phyloP scores from a whole-genome alignment of 305 asterid genomes.

The Euphrasia arctica region DNA sequence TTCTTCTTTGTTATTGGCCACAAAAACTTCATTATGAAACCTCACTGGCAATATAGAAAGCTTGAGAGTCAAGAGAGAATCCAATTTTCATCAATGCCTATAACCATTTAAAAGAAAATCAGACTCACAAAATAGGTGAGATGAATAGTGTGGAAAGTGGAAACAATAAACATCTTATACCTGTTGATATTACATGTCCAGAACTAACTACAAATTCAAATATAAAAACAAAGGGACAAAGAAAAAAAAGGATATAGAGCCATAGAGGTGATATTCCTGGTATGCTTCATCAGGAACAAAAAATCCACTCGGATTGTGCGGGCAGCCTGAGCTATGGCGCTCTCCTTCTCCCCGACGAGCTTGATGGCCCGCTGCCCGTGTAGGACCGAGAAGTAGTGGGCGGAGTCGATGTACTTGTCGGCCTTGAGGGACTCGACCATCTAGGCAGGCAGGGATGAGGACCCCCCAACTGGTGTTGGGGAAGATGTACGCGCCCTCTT shows the following conservation, averaged over 20 bases:
- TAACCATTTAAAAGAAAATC: constrained; percentile 18
- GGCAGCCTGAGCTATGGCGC: too few species aligned
- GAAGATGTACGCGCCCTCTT: too few species aligned
- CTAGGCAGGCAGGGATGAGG: too few species aligned
- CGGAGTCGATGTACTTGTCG: too few species aligned
- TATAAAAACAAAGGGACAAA: not conserved
- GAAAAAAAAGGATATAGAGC: not conserved
- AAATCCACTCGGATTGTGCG: constrained; percentile 37
- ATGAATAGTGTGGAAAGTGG: not conserved
- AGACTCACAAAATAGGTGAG: not conserved
- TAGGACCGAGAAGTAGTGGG: too few species aligned
- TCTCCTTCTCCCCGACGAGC: too few species aligned
- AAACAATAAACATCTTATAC: too few species aligned
- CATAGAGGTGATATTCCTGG: constrained; percentile 39
- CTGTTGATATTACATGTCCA: not conserved
- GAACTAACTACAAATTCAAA: not conserved
- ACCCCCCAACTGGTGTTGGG: too few species aligned
- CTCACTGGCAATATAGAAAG: constrained; percentile 84
- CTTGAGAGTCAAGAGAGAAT: constrained; percentile 71
- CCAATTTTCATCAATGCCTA: constrained; percentile 77
- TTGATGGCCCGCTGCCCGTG: too few species aligned
- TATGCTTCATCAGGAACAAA: constrained; percentile 73
- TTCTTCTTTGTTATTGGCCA: too few species aligned
- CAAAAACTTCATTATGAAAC: constrained; percentile 23
- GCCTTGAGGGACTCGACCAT: too few species aligned